Percentiles rank a stretch among this genome's conserved stretches.
Evolutionary conservation across 2,329 filamentous ascomycete genomes (phyloP).

Genomic region (Penicillium brasilianum): DNA sequence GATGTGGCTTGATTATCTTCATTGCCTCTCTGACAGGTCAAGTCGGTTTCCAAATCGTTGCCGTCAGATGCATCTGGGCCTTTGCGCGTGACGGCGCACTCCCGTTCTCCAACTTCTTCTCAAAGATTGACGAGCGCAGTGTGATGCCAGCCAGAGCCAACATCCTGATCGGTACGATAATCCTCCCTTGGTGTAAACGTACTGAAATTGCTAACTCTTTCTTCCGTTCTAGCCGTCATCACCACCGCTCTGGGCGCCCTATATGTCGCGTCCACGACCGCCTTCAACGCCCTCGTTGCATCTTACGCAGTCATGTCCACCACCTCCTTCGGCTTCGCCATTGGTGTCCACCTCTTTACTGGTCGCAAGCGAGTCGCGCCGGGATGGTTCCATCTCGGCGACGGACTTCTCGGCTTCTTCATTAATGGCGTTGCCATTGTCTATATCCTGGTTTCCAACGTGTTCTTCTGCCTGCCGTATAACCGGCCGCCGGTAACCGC

Average conservation of each 20-base stretch:
- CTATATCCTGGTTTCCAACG: constrained; percentile 14
- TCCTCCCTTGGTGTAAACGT: too few species aligned
- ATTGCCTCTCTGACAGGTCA: constrained; percentile 11
- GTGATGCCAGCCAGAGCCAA: constrained; percentile 15
- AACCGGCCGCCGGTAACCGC: constrained; percentile 10
- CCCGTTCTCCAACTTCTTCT: constrained; percentile 16
- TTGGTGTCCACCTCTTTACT: constrained; percentile 14
- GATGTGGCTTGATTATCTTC: constrained; percentile 14
- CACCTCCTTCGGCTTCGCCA: constrained; percentile 13
- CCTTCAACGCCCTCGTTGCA: constrained; percentile 15
- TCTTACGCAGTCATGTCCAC: constrained; percentile 17
- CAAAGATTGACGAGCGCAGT: constrained; percentile 14
- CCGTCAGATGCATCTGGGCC: constrained; percentile 14
- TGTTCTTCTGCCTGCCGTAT: constrained; percentile 16
- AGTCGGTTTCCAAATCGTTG: constrained; percentile 12
- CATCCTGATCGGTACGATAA: constrained; percentile 10
- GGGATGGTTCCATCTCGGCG: constrained; percentile 15
- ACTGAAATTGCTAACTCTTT: neutral
- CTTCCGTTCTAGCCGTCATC: neutral
- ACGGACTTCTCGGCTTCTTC: constrained; percentile 12
- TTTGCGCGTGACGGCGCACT: constrained; percentile 16
- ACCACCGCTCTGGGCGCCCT: constrained; percentile 15
- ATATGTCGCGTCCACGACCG: constrained; percentile 12
- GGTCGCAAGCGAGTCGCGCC: constrained; percentile 13
- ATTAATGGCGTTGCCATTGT: constrained; percentile 11